Evolutionary conservation across 1,284 basidiomycete species (phyloP).

Genomic region (Dichomitus squalens): DNA sequence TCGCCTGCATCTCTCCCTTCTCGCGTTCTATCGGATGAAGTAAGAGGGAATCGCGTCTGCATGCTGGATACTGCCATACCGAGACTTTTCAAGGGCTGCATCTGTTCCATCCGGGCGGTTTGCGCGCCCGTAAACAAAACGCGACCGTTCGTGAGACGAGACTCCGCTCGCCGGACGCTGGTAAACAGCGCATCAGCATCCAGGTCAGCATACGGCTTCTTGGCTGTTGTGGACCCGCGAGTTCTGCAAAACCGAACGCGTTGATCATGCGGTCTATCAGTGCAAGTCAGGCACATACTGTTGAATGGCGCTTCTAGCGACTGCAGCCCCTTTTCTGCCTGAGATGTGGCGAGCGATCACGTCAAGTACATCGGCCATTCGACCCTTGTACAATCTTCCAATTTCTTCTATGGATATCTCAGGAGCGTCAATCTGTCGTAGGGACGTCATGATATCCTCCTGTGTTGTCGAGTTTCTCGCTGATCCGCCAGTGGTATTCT

Average conservation of each 20-base stretch:
- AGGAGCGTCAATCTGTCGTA: not conserved
- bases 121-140: slow-evolving; percentile 3
- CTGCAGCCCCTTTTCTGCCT: slow-evolving; percentile 9
- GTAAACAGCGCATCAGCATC: slow-evolving; percentile 9
- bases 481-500: not conserved
- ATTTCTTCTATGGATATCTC: slow-evolving; percentile 11
- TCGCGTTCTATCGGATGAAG: slow-evolving; percentile 11
- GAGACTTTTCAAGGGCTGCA: not conserved
- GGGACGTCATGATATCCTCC: not conserved
- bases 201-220: not conserved
- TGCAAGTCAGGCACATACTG: slow-evolving; percentile 2
- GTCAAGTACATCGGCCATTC: slow-evolving; percentile 17
- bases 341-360: slow-evolving; percentile 17
- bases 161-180: slow-evolving; percentile 6
- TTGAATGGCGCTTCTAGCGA: slow-evolving; percentile 13
- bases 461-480: not conserved
- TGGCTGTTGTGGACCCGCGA: not conserved
- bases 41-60: not conserved
- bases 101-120: not conserved
- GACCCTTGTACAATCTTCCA: slow-evolving; percentile 23
- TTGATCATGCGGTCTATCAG: too few species aligned
- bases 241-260: not conserved
- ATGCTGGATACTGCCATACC: not conserved
- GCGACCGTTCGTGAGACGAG: slow-evolving; percentile 11
- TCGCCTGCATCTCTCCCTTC: slow-evolving; percentile 1